A percentile compares a stretch with the other conserved stretches of the same genome.
Evolutionary conservation across 2,329 filamentous ascomycete genomes (phyloP).

Genomic region (Rutstroemia sp.): DNA sequence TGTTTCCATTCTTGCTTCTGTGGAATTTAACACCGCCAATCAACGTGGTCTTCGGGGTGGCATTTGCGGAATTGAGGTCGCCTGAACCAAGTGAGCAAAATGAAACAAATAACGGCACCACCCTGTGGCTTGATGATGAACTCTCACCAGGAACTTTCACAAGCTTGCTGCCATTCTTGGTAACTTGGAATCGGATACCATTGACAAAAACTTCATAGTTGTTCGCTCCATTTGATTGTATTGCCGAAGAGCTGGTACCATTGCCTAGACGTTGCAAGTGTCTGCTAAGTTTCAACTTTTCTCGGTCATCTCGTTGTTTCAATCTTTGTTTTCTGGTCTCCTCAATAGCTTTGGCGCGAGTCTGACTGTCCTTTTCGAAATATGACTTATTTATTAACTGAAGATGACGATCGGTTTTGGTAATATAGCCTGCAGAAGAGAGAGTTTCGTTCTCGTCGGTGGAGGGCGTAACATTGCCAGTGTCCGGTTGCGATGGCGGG

Average conservation of each 20-base stretch:
- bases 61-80: slow-evolving; percentile 52
- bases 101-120: slow-evolving; percentile 6
- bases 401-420: slow-evolving; percentile 67
- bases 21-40: slow-evolving; percentile 77
- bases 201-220: slow-evolving; percentile 60
- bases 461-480: slow-evolving; percentile 3
- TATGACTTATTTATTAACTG: slow-evolving; percentile 77
- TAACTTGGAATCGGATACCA: slow-evolving; percentile 66
- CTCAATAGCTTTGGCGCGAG: slow-evolving; percentile 63
- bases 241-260: slow-evolving; percentile 14
- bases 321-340: slow-evolving; percentile 55
- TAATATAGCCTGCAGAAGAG: slow-evolving; percentile 51
- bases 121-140: slow-evolving; percentile 8
- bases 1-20: slow-evolving; percentile 80
- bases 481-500: slow-evolving; percentile 11
- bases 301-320: slow-evolving; percentile 44
- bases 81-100: slow-evolving; percentile 36
- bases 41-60: slow-evolving; percentile 65
- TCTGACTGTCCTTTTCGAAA: slow-evolving; percentile 66
- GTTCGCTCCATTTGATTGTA: slow-evolving; percentile 23
- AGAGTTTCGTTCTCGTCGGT: slow-evolving; percentile 17
- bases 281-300: slow-evolving; percentile 50
- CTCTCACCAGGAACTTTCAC: slow-evolving; percentile 61
- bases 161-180: slow-evolving; percentile 75
- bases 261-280: slow-evolving; percentile 35